Evolutionary conservation across 2,329 filamentous ascomycete genomes (phyloP).

Genomic region (Fusarium sp.): DNA sequence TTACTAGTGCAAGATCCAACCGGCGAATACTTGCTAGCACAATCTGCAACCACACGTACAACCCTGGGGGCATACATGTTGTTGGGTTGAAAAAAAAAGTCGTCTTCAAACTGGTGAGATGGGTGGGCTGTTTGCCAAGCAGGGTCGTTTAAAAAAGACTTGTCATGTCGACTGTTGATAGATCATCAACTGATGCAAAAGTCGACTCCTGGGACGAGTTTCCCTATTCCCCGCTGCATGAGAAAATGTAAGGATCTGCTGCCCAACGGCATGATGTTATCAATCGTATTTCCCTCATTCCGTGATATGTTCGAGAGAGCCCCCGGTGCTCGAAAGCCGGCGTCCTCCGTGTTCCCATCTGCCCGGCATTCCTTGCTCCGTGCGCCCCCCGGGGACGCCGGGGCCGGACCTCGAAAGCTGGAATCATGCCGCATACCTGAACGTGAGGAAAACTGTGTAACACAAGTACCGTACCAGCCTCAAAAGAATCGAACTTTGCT

Average conservation of each 20-base stretch:
- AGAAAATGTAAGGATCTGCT: constrained; percentile 4
- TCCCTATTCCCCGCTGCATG: constrained; percentile 5
- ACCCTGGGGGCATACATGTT: not conserved
- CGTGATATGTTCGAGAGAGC: constrained; percentile 31
- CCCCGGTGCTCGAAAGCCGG: constrained; percentile 3
- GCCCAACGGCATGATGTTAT: constrained; percentile 9
- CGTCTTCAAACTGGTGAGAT: constrained; percentile 6
- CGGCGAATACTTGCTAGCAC: not conserved
- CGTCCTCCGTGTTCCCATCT: constrained; percentile 26
- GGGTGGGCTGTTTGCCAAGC: constrained; percentile 21
- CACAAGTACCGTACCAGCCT: not conserved
- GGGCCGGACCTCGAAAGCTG: constrained; percentile 28
- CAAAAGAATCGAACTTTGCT: not conserved
- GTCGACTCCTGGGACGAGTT: not conserved
- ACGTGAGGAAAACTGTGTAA: not conserved
- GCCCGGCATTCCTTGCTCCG: constrained; percentile 26
- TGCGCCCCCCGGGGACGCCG: constrained; percentile 35
- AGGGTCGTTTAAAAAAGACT: not conserved
- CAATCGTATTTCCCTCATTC: constrained; percentile 24
- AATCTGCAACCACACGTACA: not conserved
- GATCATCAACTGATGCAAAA: constrained; percentile 2
- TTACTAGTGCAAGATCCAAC: not conserved
- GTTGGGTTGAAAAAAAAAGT: not conserved
- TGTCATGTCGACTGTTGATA: constrained; percentile 1
- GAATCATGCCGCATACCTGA: constrained; percentile 20